Evolutionary conservation across 768 basidiomycete genomes (phyloP), one percentile per base, ranked within the genome.

Genomic region (Amanita pallidorosea): DNA sequence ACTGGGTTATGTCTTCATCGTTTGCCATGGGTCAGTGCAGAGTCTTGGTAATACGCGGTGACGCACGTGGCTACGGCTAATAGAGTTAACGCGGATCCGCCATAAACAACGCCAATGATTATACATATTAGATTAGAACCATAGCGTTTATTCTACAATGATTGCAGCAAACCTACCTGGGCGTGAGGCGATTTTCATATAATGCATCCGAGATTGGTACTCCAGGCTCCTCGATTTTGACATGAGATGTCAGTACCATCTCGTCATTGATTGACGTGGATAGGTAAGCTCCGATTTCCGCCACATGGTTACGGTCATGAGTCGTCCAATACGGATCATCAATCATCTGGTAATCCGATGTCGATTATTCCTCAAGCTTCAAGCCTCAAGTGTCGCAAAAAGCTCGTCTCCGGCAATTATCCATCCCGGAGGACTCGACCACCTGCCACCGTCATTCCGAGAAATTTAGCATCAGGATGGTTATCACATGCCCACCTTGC

Each of bases 1-100:
- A 86, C 55, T 83, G 80, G 0, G 67, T 67, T 49, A 80, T 66
- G 43, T 68, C 67, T 47, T 70, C 69, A 54, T 83, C 81, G 58
- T 73, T 72, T 33, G 61, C 58, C 68, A 71, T 70, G 23, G 51
- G 41, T 17, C 35, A 38, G 41, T 42, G 41, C 23, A n/a, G 31
- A 31, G 41, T 11, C n/a, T 43, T 13, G 3, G 45, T 34, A 29
- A 29, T n/a, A 5, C 12, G 12, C 23, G 23, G 23, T n/a, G n/a
- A n/a, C 40, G 9, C 40, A 41, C 40, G 40, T 41, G 40, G 40
- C 40, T 4, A 8, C 37, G n/a, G 37, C 18, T 17, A 17, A 38
- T 17, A 38, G 8, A 20, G 7, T 38, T 8, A 38, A 38, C 37
- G 37, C 18, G 37, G 18, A 20, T 38, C 37, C 7, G 15, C 31